Evolutionary conservation across 2,329 filamentous ascomycete species (phyloP).

Genomic region (Talaromyces rugulosus): DNA sequence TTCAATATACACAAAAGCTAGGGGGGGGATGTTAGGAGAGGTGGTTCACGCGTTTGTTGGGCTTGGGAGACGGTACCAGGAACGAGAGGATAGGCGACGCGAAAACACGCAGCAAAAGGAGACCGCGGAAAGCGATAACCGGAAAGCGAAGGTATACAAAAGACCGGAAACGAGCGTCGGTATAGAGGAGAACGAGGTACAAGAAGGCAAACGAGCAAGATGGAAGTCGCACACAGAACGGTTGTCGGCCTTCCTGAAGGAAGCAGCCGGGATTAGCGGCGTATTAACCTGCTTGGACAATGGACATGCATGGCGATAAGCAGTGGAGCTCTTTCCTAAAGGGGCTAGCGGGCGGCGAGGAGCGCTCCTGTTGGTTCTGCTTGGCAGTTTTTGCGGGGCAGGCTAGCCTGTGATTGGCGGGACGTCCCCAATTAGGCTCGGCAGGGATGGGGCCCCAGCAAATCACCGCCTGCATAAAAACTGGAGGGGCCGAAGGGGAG

Average conservation of each 20-base stretch:
- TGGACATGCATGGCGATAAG: background rate
- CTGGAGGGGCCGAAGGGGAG: background rate
- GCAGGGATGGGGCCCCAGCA: background rate
- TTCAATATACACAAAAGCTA: background rate
- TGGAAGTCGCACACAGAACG: background rate
- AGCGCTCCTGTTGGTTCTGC: background rate
- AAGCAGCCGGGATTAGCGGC: background rate
- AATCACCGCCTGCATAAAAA: background rate
- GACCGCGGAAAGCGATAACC: background rate
- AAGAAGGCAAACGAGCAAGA: conserved; percentile 3
- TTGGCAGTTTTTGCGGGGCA: background rate
- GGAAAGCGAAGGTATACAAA: background rate
- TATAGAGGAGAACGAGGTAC: background rate
- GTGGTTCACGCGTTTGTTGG: background rate
- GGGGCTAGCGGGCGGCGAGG: background rate
- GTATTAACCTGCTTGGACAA: background rate
- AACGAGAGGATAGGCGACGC: background rate
- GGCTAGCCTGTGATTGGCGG: background rate
- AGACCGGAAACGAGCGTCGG: conserved; percentile 1
- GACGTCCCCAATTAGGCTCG: background rate
- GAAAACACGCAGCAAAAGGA: background rate
- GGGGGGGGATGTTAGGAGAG: background rate
- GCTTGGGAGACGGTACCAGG: background rate
- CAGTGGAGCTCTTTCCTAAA: background rate
- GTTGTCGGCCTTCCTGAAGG: background rate